Base-by-base conservation (phyloP, 176 grass and related monocot species). In the Chloris gayana region DNA sequence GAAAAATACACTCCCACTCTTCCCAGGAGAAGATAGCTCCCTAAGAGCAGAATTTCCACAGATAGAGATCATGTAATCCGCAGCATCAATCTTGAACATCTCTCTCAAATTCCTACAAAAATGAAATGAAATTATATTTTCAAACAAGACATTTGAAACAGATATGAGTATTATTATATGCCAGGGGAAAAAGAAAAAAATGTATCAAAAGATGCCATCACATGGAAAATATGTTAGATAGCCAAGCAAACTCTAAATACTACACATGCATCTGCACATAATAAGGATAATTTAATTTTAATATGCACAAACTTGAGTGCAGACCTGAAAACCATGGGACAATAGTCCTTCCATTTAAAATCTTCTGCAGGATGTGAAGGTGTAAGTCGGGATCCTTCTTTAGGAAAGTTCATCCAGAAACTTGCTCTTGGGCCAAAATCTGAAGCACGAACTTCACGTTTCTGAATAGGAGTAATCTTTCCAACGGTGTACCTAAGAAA, bases 321-420 rank as follows among this genome's bases (percentile, higher is more conserved):
- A 4, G 73, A 99, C 96, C 96, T 99, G 88, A 99, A 99, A 46
- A 99, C 96, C 96, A 99, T 95, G 35, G 96, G 96, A 50, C 96
- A 99, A 65, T 99, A 99, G 65, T 99, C 96, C 59, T 99, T 99
- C 96, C 96, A 99, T 88, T 93, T 95, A 87, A 99, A 99, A 91
- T 99, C 92, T 83, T 95, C 92, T 9, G 96, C 86, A 19, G 62
- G 57, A 79, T 99, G 96, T 13, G 96, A 81, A 80, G 96, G 96
- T 75, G 96, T 99, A 75, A 99, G 88, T 24, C 91, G 92, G 45
- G 96, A 99, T 74, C 96, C 96, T 70, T 86, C 84, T 89, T 89
- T 89, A 25, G 96, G 96, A 44, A 99, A 99, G 75, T 91, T 93
- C 96, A 99, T 99, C 93, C 96, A 93, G 80, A 99, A 95, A 76